Conservation (phyloP, 805 yeast species). For the Kodamaea kaohsiungensis region DNA sequence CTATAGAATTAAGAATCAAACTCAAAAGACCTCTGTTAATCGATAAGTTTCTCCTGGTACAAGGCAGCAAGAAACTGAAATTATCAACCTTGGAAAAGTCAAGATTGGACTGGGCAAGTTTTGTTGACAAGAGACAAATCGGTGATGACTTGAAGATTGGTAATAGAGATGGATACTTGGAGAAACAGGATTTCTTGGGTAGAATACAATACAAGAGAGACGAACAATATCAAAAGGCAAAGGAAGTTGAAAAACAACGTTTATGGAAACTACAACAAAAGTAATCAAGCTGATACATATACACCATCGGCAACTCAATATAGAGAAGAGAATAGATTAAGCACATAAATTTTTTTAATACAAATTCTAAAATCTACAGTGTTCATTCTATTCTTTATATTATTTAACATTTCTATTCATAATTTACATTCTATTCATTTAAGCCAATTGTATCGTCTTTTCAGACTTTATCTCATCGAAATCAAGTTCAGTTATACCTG, state of each 20-base stretch:
- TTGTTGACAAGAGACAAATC: conserved; percentile 84
- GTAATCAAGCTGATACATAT: neutral
- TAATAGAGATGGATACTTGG: conserved; percentile 89
- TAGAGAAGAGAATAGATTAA: too few relatives aligned
- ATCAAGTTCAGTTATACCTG: conserved; percentile 44
- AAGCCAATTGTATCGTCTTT: neutral
- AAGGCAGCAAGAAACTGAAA: conserved; percentile 64
- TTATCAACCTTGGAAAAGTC: conserved; percentile 91
- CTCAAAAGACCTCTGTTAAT: conserved; percentile 73
- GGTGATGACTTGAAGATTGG: conserved; percentile 76
- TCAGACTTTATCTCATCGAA: conserved; percentile 22
- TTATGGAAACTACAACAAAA: conserved; percentile 16
- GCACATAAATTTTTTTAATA: too few relatives aligned
- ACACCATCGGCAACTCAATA: too few relatives aligned
- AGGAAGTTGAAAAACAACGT: conserved; percentile 31
- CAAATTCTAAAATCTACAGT: too few relatives aligned
- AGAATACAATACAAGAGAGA: conserved; percentile 68
- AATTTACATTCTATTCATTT: too few relatives aligned
- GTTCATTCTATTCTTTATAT: too few relatives aligned
- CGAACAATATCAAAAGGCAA: conserved; percentile 46
- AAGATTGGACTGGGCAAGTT: conserved; percentile 90
- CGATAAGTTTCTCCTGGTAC: conserved; percentile 69
- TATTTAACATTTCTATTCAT: too few relatives aligned
- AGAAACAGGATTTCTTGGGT: conserved; percentile 84
- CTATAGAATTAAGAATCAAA: conserved; percentile 50